These are phyloP conservation scores for Adansonia digitata DNA, from an alignment of 345 rosid genomes.

Conservation along the genomic window DNA sequence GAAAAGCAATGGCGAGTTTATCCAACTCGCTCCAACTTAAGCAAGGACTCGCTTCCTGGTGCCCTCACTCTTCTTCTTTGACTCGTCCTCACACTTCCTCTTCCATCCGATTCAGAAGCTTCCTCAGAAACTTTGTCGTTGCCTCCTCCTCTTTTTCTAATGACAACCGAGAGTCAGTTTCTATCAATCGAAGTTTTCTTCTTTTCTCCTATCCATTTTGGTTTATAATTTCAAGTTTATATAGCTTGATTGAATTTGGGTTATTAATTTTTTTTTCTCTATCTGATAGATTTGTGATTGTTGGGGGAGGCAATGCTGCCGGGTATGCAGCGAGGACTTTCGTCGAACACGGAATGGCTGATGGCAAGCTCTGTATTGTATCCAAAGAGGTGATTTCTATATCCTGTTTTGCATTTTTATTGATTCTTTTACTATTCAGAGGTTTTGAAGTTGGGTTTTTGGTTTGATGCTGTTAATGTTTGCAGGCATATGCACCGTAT, in stretches of 20 bases:
- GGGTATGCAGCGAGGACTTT: slow-evolving; percentile 94
- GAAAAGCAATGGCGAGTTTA: slow-evolving; percentile 52
- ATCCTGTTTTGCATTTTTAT: neutral
- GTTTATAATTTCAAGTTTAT: neutral
- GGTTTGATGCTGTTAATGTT: slow-evolving; percentile 1
- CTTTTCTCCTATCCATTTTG: neutral
- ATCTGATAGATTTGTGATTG: slow-evolving; percentile 57
- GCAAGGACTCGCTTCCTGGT: slow-evolving; percentile 54
- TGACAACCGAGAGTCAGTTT: slow-evolving; percentile 77
- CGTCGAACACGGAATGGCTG: slow-evolving; percentile 93
- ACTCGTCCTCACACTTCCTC: slow-evolving; percentile 32
- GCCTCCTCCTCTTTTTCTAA: slow-evolving; percentile 63
- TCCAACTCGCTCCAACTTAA: slow-evolving; percentile 46
- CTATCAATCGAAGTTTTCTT: neutral
- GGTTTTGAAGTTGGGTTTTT: neutral
- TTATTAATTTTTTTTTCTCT: neutral
- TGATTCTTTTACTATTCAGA: neutral
- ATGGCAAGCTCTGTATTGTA: slow-evolving; percentile 85
- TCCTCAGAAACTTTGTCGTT: slow-evolving; percentile 47
- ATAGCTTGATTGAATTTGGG: neutral
- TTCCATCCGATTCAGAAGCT: slow-evolving; percentile 35
- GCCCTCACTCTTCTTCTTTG: slow-evolving; percentile 48
- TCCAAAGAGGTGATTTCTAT: slow-evolving; percentile 65
- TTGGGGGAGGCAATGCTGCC: slow-evolving; percentile 99
- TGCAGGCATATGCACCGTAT: slow-evolving; percentile 83